phyloP scores from a whole-genome alignment of 441 rosid species.

The Manihot esculenta region DNA sequence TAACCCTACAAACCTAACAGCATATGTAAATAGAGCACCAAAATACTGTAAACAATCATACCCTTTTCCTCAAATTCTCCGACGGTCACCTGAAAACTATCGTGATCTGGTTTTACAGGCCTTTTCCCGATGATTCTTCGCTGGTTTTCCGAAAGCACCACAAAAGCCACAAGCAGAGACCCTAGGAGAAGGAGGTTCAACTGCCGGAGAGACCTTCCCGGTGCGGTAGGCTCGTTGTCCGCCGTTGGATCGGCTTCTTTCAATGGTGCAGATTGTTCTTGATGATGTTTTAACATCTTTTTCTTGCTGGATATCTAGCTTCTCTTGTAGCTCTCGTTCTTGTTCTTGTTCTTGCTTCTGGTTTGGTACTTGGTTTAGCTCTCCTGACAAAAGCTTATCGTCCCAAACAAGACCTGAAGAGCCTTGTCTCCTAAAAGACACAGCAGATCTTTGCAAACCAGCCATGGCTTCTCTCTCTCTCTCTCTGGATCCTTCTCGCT shows the following conservation, averaged over 20 bases:
- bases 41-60: neutral
- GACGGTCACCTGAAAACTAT: conserved; percentile 30
- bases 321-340: conserved; percentile 21
- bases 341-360: conserved; percentile 20
- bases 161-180: conserved; percentile 83
- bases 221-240: conserved; percentile 64
- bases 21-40: neutral
- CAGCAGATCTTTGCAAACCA: conserved; percentile 67
- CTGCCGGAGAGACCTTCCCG: conserved; percentile 76
- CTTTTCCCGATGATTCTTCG: conserved; percentile 49
- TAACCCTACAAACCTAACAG: conserved; percentile 16
- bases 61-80: neutral
- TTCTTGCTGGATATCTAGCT: conserved; percentile 28
- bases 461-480: conserved; percentile 35
- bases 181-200: conserved; percentile 92
- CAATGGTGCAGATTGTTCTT: conserved; percentile 39
- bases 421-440: conserved; percentile 64
- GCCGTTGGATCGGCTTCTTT: conserved; percentile 78
- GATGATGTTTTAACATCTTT: conserved; percentile 38
- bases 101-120: conserved; percentile 58
- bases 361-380: conserved; percentile 35
- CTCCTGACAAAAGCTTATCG: conserved; percentile 55
- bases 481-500: neutral
- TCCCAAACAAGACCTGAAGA: conserved; percentile 70
- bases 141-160: conserved; percentile 54